A percentile compares a stretch with the other conserved stretches of the same genome.
phyloP scores from a whole-genome alignment of 331 rosid species.

The Malus hybrid region DNA sequence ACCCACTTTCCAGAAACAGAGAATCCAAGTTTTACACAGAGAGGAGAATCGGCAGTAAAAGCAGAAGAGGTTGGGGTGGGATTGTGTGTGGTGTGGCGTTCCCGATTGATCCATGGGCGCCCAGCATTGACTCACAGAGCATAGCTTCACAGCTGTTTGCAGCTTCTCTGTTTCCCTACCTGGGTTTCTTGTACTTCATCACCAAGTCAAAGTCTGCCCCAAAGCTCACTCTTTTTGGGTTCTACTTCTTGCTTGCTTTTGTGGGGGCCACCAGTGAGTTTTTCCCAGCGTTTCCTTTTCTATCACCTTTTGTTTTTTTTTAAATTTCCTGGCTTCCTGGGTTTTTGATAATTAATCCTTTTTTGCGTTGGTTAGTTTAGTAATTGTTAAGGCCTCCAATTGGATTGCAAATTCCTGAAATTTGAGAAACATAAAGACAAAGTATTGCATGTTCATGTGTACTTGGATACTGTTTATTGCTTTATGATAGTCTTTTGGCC shows the following conservation, averaged over 20 bases:
- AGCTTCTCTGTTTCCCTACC: conserved; percentile 68
- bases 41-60: conserved; percentile 8
- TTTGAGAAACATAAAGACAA: background rate
- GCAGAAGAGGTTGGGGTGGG: conserved; percentile 18
- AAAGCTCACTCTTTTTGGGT: conserved; percentile 85
- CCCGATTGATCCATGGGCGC: conserved; percentile 93
- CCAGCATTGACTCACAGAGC: conserved; percentile 73
- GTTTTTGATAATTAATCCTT: background rate
- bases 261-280: conserved; percentile 93
- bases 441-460: background rate
- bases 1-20: conserved; percentile 7
- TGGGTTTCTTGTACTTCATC: conserved; percentile 81
- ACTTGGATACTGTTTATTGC: too few relatives aligned
- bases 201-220: conserved; percentile 91
- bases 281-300: background rate
- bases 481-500: background rate
- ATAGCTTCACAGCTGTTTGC: conserved; percentile 90
- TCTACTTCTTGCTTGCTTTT: conserved; percentile 85
- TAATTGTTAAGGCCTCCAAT: background rate
- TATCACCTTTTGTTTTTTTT: too few relatives aligned
- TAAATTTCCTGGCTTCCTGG: background rate
- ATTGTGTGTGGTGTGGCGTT: conserved; percentile 39
- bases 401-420: background rate
- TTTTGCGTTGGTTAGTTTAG: background rate
- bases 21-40: conserved; percentile 7